Evolutionary conservation across 805 yeast genomes (phyloP).

Genomic region (Saccharomycopsis malanga): DNA sequence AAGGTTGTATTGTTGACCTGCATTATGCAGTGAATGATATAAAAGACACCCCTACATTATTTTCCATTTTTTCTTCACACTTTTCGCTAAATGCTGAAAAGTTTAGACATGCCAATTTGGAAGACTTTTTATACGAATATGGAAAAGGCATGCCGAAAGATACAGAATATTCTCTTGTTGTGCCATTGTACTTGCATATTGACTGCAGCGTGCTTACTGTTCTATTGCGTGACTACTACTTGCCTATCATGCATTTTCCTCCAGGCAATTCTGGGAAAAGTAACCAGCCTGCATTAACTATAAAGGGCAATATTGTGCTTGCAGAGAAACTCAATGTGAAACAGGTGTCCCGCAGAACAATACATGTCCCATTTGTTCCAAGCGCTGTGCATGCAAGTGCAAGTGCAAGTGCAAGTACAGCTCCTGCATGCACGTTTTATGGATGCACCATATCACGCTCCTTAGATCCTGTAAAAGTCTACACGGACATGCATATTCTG

Average conservation of each 20-base stretch:
- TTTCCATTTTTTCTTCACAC: slow-evolving; percentile 9
- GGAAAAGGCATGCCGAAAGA: slow-evolving; percentile 50
- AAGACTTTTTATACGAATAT: slow-evolving; percentile 32
- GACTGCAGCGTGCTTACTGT: slow-evolving; percentile 38
- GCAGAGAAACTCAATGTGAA: slow-evolving; percentile 46
- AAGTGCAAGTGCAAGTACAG: not conserved
- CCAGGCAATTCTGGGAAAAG: slow-evolving; percentile 23
- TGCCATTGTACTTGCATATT: slow-evolving; percentile 43
- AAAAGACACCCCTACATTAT: slow-evolving; percentile 5
- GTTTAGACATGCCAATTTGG: slow-evolving; percentile 16
- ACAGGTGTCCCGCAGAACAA: slow-evolving; percentile 38
- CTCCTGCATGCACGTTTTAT: slow-evolving; percentile 35
- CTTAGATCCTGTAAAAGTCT: slow-evolving; percentile 53
- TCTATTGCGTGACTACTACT: slow-evolving; percentile 46
- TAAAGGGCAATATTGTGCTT: slow-evolving; percentile 46
- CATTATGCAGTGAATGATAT: slow-evolving; percentile 7
- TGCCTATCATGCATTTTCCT: slow-evolving; percentile 49
- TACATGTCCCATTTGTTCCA: slow-evolving; percentile 33
- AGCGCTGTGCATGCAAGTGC: not conserved
- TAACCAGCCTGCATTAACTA: slow-evolving; percentile 14
- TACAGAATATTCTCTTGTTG: slow-evolving; percentile 45
- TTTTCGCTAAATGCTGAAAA: not conserved
- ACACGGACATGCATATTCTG: slow-evolving; percentile 40
- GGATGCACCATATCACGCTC: slow-evolving; percentile 55
- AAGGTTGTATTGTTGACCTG: not conserved